phyloP scores from a whole-genome alignment of 805 yeast species.

The Cyberlindnera subsufficiens region DNA sequence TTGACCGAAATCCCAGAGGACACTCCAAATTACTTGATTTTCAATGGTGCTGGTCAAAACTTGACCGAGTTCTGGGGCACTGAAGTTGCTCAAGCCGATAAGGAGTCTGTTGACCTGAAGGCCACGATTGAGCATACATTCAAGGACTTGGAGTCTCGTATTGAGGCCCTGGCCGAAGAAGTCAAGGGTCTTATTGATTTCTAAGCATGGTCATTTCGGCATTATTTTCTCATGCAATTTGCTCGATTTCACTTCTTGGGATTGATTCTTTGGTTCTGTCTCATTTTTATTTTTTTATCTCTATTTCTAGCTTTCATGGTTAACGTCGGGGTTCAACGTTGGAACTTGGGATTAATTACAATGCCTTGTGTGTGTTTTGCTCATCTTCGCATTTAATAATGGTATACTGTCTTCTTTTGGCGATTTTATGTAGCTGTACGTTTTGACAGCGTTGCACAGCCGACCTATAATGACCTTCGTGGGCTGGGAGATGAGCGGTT shows the following conservation, averaged over 20 bases:
- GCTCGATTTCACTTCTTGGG: not conserved
- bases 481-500: too few species aligned
- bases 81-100: slow-evolving; percentile 3
- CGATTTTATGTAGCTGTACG: too few species aligned
- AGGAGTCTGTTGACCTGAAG: slow-evolving; percentile 6
- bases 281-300: not conserved
- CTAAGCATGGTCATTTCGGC: not conserved
- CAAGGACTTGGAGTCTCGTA: slow-evolving; percentile 16
- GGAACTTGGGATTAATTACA: too few species aligned
- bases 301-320: too few species aligned
- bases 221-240: not conserved
- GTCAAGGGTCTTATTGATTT: slow-evolving; percentile 15
- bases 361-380: too few species aligned
- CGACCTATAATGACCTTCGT: too few species aligned
- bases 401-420: too few species aligned
- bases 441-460: too few species aligned
- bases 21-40: slow-evolving; percentile 73
- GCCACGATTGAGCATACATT: slow-evolving; percentile 15
- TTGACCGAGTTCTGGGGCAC: slow-evolving; percentile 29
- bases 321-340: too few species aligned
- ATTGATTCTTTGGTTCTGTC: not conserved
- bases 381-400: too few species aligned
- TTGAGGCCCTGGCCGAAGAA: slow-evolving; percentile 11
- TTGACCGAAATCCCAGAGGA: slow-evolving; percentile 62
- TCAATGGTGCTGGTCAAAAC: slow-evolving; percentile 78